Evolutionary conservation across 768 basidiomycete genomes (phyloP), one percentile per base, ranked within the genome.

Genomic region (Tylopilus vinaceipallidus): DNA sequence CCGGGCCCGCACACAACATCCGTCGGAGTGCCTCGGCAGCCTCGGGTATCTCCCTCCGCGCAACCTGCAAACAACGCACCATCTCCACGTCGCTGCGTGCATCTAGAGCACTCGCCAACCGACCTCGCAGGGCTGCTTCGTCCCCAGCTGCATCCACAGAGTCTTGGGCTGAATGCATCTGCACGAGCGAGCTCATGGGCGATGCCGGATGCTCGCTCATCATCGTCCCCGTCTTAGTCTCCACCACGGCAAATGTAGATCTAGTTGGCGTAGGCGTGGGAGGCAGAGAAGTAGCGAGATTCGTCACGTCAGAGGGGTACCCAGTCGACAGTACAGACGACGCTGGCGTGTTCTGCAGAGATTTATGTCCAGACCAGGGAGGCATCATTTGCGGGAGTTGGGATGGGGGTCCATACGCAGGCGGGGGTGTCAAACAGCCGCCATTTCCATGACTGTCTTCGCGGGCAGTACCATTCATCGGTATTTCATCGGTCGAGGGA

Each of bases 11-110:
- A n/a, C 19, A 46, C 38, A 64, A 42, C 53, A 46, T 50, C 20
- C 62, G 50, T n/a, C 55, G 48, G 20, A 65, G 53, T 8, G 60
- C 65, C 43, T 55, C 55, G 12, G 50, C 39, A n/a, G 61, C 62
- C 36, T 63, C 62, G 3, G 60, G 55, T 33, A 63, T 57, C 38
- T 64, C 63, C 24, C 42, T 59, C 20, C 50, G 45, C 1, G 42
- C 50, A 1, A 64, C 61, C 36, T 64, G 62, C 50, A 64, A 49
- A 36, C 55, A 40, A 32, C 55, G 58, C 20, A 65, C 45, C 52
- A 63, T 48, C 26, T 53, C 62, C 22, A 54, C 49, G 34, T 64
- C 62, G 39, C 43, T 60, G 7, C 36, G 34, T 1, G 49, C 43
- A 12, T 46, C n/a, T 37, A 63, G 29, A 2, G 57, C 62, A 6